Evolutionary conservation across 2,329 filamentous ascomycete genomes (phyloP).

Genomic region (Diaporthe capsici): DNA sequence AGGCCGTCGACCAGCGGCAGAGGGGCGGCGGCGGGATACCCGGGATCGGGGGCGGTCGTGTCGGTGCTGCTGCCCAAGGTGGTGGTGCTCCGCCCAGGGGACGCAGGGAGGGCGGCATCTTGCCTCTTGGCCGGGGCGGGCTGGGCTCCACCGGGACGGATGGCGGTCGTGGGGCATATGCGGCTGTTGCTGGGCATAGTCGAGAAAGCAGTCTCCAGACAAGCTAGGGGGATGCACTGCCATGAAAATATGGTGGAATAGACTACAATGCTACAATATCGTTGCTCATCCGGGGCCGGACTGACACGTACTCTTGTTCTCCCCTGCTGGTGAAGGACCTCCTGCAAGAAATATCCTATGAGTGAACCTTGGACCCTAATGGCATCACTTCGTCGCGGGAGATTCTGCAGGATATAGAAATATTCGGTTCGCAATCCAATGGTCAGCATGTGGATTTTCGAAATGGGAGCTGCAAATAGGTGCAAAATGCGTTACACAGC

Average conservation of each 20-base stretch:
- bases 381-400: neutral
- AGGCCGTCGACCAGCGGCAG: slow-evolving; percentile 59
- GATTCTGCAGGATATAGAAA: neutral
- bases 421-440: neutral
- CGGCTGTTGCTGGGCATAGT: slow-evolving; percentile 44
- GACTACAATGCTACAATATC: neutral
- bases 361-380: neutral
- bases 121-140: slow-evolving; percentile 6
- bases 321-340: neutral
- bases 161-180: slow-evolving; percentile 47
- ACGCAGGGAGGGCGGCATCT: slow-evolving; percentile 26
- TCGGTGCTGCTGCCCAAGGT: slow-evolving; percentile 18
- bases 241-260: neutral
- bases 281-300: neutral
- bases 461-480: no score
- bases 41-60: slow-evolving; percentile 38
- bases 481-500: neutral
- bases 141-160: slow-evolving; percentile 19
- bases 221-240: neutral
- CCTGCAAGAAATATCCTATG: neutral
- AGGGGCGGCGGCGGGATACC: slow-evolving; percentile 42
- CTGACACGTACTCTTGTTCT: neutral
- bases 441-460: rapidly evolving
- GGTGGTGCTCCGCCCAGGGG: slow-evolving; percentile 2
- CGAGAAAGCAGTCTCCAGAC: slow-evolving; percentile 37